phyloP scores from a whole-genome alignment of 257 asterid species.

The Solanum dulcamara region DNA sequence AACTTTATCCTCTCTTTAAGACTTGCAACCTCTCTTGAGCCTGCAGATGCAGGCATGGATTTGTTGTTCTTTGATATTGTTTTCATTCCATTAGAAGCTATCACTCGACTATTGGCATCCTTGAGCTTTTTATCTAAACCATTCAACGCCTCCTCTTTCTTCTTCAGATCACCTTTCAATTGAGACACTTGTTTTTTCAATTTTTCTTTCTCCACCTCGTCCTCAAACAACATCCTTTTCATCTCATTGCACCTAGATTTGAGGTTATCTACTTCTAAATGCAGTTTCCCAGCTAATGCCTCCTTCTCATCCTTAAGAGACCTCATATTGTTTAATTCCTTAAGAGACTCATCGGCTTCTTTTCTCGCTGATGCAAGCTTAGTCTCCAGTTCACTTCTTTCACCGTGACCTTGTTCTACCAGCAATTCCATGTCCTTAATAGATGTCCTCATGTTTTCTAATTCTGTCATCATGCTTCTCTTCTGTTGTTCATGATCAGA shows the following conservation, averaged over 20 bases:
- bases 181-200: constrained; percentile 42
- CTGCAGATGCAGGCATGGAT: constrained; percentile 10
- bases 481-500: constrained; percentile 29
- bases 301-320: constrained; percentile 49
- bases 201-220: constrained; percentile 52
- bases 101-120: constrained; percentile 18
- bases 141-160: constrained; percentile 48
- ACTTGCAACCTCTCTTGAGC: constrained; percentile 42
- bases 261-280: constrained; percentile 35
- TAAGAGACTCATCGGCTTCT: constrained; percentile 28
- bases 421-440: constrained; percentile 35
- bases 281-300: constrained; percentile 22
- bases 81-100: constrained; percentile 22
- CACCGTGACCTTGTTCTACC: constrained; percentile 29
- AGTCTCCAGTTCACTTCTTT: constrained; percentile 38
- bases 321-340: constrained; percentile 31
- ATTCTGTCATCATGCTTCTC: constrained; percentile 26
- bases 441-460: constrained; percentile 32
- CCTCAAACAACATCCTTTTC: constrained; percentile 21
- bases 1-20: constrained; percentile 63
- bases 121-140: constrained; percentile 56
- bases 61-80: constrained; percentile 20
- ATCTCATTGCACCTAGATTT: constrained; percentile 32
- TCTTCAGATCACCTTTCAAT: constrained; percentile 43
- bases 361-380: constrained; percentile 18